Conservation (phyloP, 176 grass and related monocot genomes). For the Thinopyrum elongatum region DNA sequence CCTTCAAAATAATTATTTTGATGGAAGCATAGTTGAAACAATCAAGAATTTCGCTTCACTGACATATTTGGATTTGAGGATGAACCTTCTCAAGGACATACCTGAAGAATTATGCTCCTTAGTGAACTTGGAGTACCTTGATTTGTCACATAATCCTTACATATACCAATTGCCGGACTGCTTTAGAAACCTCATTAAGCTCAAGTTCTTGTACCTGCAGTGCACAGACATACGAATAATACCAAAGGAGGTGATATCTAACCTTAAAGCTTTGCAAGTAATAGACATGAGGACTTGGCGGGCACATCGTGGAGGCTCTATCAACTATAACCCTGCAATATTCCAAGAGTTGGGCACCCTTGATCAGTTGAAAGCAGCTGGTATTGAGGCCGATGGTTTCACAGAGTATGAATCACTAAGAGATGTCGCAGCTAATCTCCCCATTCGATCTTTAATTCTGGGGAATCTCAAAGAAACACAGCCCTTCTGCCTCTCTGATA, state of each 20-base stretch:
- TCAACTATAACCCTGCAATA: too few species aligned
- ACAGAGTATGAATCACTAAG: neutral
- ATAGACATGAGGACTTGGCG: neutral
- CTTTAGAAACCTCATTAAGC: constrained; percentile 3
- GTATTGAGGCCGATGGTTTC: neutral
- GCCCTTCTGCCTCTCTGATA: neutral
- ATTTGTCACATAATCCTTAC: neutral
- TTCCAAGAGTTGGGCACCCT: neutral
- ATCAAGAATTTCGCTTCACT: neutral
- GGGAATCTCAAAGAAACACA: neutral
- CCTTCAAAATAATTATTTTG: neutral
- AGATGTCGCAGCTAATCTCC: neutral
- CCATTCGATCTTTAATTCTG: neutral
- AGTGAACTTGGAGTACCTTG: neutral
- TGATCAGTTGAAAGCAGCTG: neutral
- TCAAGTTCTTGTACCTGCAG: constrained; percentile 26
- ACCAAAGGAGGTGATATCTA: neutral
- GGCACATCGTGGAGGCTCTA: neutral
- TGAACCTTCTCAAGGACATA: neutral
- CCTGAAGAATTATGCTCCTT: neutral
- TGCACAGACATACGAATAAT: neutral
- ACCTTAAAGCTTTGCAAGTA: neutral
- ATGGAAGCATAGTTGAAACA: neutral
- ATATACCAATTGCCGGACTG: neutral
- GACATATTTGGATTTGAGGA: constrained; percentile 10